Percentiles rank a stretch among this genome's conserved stretches.
These are phyloP conservation scores for Xylaria hypoxylon DNA, from an alignment of 2,329 filamentous ascomycete species.

Conservation along the genomic window DNA sequence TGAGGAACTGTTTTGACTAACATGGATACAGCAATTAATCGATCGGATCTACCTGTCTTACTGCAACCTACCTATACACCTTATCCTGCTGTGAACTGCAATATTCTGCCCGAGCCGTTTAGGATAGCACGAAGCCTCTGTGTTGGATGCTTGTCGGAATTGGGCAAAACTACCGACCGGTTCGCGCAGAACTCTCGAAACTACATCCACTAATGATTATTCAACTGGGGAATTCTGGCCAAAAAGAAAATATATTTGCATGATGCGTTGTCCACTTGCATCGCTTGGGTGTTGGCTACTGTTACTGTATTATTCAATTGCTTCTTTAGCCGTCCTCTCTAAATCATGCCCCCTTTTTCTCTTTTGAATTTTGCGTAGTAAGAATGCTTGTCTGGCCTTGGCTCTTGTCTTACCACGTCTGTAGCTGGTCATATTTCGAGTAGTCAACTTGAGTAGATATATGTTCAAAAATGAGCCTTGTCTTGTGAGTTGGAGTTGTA, in stretches of 20 bases:
- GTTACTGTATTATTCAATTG: slow-evolving; percentile 1
- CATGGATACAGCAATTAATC: slow-evolving; percentile 43
- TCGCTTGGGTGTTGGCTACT: slow-evolving; percentile 30
- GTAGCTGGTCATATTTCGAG: not conserved
- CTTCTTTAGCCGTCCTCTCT: not conserved
- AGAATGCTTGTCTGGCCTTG: not conserved
- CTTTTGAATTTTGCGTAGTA: not conserved
- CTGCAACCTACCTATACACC: not conserved
- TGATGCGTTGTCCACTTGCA: slow-evolving; percentile 30
- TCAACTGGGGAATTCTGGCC: slow-evolving; percentile 3
- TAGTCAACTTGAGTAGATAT: not conserved
- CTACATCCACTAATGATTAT: slow-evolving; percentile 2
- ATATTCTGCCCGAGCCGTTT: not conserved
- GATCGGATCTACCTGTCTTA: not conserved
- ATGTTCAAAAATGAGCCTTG: not conserved
- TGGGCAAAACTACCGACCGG: not conserved
- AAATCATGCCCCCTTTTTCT: not conserved
- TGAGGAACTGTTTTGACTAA: slow-evolving; percentile 34
- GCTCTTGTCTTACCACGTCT: not conserved
- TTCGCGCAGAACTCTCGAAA: not conserved
- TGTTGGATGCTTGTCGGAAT: not conserved
- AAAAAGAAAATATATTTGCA: slow-evolving; percentile 29
- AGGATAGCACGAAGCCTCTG: not conserved
- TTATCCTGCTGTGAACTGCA: not conserved
- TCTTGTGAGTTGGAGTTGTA: too few relatives aligned